These are phyloP conservation scores for Vicia sativa DNA, from an alignment of 306 rosid genomes.

Conservation along the genomic window DNA sequence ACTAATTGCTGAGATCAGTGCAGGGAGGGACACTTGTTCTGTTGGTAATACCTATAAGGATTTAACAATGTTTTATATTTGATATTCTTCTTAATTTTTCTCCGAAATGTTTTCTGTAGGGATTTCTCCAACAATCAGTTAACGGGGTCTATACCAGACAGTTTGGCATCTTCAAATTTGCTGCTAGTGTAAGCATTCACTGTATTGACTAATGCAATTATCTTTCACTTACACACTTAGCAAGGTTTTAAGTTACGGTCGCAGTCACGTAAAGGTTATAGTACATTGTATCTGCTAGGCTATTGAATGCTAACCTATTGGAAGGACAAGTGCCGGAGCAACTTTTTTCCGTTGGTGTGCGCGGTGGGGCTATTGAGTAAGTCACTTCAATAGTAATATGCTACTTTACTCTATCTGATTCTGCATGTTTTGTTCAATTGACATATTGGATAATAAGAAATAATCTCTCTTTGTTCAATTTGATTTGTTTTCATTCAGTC, in stretches of 20 bases:
- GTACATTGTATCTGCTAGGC: constrained; percentile 51
- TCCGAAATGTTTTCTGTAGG: constrained; percentile 49
- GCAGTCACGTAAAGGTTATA: not conserved
- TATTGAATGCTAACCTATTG: constrained; percentile 78
- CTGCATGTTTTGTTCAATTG: constrained; percentile 28
- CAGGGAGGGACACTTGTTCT: not conserved
- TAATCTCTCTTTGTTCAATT: constrained; percentile 23
- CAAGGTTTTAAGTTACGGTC: too few species aligned
- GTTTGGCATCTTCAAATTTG: constrained; percentile 67
- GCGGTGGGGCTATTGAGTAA: constrained; percentile 96
- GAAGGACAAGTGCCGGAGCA: constrained; percentile 90
- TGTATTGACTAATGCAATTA: constrained; percentile 16
- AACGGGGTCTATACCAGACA: constrained; percentile 77
- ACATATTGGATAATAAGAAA: constrained; percentile 7
- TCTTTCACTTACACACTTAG: not conserved
- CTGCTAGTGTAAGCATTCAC: constrained; percentile 77
- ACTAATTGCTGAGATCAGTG: not conserved
- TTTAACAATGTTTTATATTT: constrained; percentile 13
- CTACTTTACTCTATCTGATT: constrained; percentile 29
- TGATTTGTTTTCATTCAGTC: constrained; percentile 56
- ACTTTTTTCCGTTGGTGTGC: constrained; percentile 88
- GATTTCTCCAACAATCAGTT: constrained; percentile 86
- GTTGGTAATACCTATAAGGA: not conserved
- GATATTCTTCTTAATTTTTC: constrained; percentile 19
- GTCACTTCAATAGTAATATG: constrained; percentile 40